These are phyloP conservation scores for Ministeria vibrans DNA, from an alignment of 78 protist genomes.

Conservation along the genomic window DNA sequence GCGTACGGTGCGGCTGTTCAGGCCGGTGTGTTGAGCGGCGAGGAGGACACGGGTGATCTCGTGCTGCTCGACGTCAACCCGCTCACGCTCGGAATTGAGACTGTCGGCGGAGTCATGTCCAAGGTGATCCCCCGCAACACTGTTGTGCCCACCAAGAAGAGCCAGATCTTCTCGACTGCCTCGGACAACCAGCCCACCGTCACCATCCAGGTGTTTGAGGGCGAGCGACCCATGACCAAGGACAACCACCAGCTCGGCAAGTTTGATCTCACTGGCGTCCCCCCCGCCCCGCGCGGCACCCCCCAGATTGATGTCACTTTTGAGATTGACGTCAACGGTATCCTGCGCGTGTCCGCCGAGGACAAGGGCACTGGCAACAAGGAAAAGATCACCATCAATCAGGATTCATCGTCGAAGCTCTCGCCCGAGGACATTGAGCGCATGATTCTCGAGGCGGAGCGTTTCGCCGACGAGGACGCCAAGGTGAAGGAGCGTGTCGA, in stretches of 20 bases:
- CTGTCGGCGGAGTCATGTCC: conserved; percentile 95
- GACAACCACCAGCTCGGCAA: conserved; percentile 88
- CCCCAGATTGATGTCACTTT: conserved; percentile 94
- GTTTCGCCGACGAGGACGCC: conserved; percentile 81
- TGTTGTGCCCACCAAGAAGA: conserved; percentile 91
- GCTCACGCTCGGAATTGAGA: conserved; percentile 96
- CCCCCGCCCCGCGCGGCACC: conserved; percentile 90
- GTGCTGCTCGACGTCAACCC: conserved; percentile 90
- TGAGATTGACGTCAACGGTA: conserved; percentile 88
- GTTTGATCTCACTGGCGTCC: conserved; percentile 84
- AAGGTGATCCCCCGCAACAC: conserved; percentile 85
- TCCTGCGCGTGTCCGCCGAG: conserved; percentile 86
- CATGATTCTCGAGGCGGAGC: conserved; percentile 89
- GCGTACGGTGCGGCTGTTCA: conserved; percentile 99
- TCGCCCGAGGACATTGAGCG: conserved; percentile 82
- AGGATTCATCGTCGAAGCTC: conserved; percentile 90
- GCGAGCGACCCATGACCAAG: conserved; percentile 92
- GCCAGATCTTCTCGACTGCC: conserved; percentile 92
- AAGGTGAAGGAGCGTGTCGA: conserved; percentile 64
- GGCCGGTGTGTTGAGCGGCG: conserved; percentile 92
- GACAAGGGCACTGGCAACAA: conserved; percentile 85
- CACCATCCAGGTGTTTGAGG: conserved; percentile 92
- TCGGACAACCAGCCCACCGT: conserved; percentile 92
- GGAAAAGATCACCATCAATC: conserved; percentile 85
- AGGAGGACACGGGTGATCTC: conserved; percentile 48